phyloP scores from a whole-genome alignment of 352 stramenopile genomes.

The Globisporangium canariense region DNA sequence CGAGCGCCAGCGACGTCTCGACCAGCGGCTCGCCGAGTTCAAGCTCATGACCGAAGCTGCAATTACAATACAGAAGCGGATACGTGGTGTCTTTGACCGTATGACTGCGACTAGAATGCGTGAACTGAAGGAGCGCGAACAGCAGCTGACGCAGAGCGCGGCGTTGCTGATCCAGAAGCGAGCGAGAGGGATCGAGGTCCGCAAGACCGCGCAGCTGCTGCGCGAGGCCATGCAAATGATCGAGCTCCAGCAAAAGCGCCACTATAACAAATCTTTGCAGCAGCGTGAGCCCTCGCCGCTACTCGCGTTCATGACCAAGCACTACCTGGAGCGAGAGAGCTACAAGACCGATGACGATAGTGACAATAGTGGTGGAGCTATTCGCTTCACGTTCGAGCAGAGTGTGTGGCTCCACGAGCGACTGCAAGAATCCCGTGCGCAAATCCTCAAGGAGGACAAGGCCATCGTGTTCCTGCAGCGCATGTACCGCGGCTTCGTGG shows the following conservation, averaged over 20 bases:
- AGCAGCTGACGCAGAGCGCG: conserved; percentile 29
- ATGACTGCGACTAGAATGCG: conserved; percentile 25
- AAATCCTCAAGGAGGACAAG: conserved; percentile 38
- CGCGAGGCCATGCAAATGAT: conserved; percentile 36
- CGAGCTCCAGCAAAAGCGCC: conserved; percentile 44
- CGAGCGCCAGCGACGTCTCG: conserved; percentile 15
- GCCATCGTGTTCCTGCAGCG: conserved; percentile 52
- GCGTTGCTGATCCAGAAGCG: conserved; percentile 60
- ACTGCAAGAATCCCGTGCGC: conserved; percentile 27
- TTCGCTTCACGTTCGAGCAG: conserved; percentile 37
- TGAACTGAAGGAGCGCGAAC: conserved; percentile 22
- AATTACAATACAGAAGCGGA: conserved; percentile 34
- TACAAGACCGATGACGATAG: too few species aligned
- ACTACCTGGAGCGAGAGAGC: conserved; percentile 24
- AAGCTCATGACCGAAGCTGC: conserved; percentile 15
- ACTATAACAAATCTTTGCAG: conserved; percentile 24
- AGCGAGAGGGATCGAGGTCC: conserved; percentile 40
- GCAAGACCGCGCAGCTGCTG: conserved; percentile 32
- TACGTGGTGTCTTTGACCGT: conserved; percentile 24
- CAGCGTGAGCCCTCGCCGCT: conserved; percentile 35
- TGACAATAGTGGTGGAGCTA: not conserved
- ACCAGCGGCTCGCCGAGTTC: conserved; percentile 13
- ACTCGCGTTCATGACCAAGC: conserved; percentile 41
- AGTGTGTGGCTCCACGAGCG: conserved; percentile 35
- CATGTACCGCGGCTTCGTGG: conserved; percentile 44